These are phyloP conservation scores for Lachnum nothofagi DNA, from an alignment of 2,329 filamentous ascomycete genomes.

Conservation along the genomic window DNA sequence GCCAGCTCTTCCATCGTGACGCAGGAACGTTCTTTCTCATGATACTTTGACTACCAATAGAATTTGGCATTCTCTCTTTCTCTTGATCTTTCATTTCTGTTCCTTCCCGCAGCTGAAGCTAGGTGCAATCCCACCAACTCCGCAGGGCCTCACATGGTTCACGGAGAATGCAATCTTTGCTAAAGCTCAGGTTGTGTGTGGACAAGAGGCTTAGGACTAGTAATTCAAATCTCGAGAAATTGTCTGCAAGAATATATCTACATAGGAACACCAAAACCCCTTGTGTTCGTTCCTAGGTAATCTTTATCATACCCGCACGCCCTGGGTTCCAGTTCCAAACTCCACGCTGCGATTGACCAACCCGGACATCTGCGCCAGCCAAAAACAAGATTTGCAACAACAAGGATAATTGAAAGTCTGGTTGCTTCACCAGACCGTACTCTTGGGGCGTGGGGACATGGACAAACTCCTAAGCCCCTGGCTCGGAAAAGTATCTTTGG, in stretches of 20 bases:
- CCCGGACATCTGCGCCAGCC: background rate
- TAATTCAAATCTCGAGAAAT: background rate
- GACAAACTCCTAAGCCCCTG: slow-evolving; percentile 11
- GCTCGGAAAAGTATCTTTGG: slow-evolving; percentile 8
- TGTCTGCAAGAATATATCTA: background rate
- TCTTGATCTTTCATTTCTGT: too few relatives aligned
- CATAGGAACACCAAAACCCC: background rate
- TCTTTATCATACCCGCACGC: background rate
- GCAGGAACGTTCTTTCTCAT: too few relatives aligned
- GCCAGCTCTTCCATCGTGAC: too few relatives aligned
- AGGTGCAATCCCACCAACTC: too few relatives aligned
- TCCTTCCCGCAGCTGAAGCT: too few relatives aligned
- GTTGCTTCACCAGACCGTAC: slow-evolving; percentile 18
- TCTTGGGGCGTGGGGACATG: slow-evolving; percentile 15
- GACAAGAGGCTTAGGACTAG: too few relatives aligned
- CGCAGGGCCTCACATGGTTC: too few relatives aligned
- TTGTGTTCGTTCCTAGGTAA: background rate
- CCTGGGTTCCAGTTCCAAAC: background rate
- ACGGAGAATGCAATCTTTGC: too few relatives aligned
- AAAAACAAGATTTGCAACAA: background rate
- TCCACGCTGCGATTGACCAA: background rate
- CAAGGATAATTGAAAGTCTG: background rate
- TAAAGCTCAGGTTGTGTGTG: too few relatives aligned
- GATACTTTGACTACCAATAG: too few relatives aligned
- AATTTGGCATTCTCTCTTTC: too few relatives aligned